Conservation (phyloP, 2,329 filamentous ascomycete species). For the Domatiomyces globalis region DNA sequence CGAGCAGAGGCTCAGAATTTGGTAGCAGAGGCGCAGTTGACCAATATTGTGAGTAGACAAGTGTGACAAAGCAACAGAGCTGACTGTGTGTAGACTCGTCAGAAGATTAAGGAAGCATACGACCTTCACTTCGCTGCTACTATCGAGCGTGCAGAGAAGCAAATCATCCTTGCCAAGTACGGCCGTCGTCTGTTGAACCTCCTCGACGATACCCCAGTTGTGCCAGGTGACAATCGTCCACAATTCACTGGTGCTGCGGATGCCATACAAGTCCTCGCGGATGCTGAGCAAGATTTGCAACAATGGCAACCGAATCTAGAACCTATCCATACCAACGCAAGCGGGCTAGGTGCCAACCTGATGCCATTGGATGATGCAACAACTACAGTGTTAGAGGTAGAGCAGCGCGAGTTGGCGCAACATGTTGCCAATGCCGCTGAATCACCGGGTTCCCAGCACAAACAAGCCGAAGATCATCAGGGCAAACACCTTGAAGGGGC, state of each 20-base stretch:
- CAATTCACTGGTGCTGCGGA: slow-evolving; percentile 51
- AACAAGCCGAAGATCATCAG: slow-evolving; percentile 8
- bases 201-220: slow-evolving; percentile 77
- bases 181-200: slow-evolving; percentile 71
- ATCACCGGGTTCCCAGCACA: slow-evolving; percentile 1
- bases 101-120: slow-evolving; percentile 92
- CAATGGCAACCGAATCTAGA: slow-evolving; percentile 51
- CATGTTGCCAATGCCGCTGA: slow-evolving; percentile 4
- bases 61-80: neutral
- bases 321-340: slow-evolving; percentile 38
- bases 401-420: slow-evolving; percentile 7
- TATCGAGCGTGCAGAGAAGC: slow-evolving; percentile 93
- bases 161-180: slow-evolving; percentile 84
- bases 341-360: slow-evolving; percentile 31
- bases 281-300: slow-evolving; percentile 77
- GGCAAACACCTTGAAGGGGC: slow-evolving; percentile 15
- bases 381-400: neutral
- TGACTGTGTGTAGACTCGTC: slow-evolving; percentile 52
- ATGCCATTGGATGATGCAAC: slow-evolving; percentile 21
- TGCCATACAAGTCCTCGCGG: slow-evolving; percentile 75
- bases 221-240: slow-evolving; percentile 66
- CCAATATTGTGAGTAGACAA: slow-evolving; percentile 60
- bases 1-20: slow-evolving; percentile 89
- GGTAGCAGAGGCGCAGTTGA: slow-evolving; percentile 90
- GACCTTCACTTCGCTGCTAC: slow-evolving; percentile 76